Conservation (phyloP, 2,329 filamentous ascomycete species). For the Dothideomycetes sp. region DNA sequence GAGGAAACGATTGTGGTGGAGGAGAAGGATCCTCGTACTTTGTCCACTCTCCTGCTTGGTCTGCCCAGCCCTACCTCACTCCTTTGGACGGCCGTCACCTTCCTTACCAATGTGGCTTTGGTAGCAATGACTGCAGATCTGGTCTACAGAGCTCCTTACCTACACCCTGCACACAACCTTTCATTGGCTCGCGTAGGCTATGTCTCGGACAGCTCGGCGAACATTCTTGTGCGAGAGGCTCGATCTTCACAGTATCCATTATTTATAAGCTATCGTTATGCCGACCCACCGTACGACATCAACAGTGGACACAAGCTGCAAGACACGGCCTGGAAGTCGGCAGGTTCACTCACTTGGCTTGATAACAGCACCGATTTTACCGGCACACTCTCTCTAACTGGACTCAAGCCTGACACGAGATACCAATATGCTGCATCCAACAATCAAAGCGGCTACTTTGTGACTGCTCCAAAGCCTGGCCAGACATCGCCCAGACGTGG, state of each 20-base stretch:
- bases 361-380: constrained; percentile 77
- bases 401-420: constrained; percentile 56
- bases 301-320: constrained; percentile 43
- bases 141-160: constrained; percentile 59
- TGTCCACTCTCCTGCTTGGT: constrained; percentile 63
- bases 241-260: constrained; percentile 64
- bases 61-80: constrained; percentile 62
- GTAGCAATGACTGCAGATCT: constrained; percentile 65
- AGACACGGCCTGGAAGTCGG: constrained; percentile 56
- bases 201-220: constrained; percentile 69
- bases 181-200: constrained; percentile 83
- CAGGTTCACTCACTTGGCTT: constrained; percentile 54
- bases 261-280: constrained; percentile 50
- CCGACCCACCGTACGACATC: constrained; percentile 30
- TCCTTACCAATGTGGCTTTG: constrained; percentile 53
- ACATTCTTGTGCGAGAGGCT: constrained; percentile 75
- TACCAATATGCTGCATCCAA: constrained; percentile 85
- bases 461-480: constrained; percentile 62
- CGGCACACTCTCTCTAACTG: constrained; percentile 52
- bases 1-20: constrained; percentile 51
- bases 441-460: constrained; percentile 74
- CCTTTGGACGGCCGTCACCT: constrained; percentile 54
- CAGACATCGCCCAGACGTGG: constrained; percentile 41
- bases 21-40: constrained; percentile 44
- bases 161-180: constrained; percentile 61